Conservation (phyloP, 169 alveolate genomes). For the Amoebophrya sp. region DNA sequence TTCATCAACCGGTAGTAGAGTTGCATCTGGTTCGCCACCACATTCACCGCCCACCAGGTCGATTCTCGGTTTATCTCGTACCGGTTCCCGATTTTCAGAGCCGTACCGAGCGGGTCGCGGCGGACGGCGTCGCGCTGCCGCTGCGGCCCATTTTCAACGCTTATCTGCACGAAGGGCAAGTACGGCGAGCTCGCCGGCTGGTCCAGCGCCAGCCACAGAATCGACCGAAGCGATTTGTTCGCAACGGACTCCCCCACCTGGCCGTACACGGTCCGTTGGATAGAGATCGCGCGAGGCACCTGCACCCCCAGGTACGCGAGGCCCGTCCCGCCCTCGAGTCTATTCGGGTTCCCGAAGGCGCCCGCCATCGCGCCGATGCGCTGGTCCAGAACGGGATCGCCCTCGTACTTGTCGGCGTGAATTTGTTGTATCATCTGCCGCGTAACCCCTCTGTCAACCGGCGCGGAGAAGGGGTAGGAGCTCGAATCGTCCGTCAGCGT, state of each 20-base stretch:
- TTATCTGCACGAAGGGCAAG: constrained; percentile 1
- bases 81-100: background rate
- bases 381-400: background rate
- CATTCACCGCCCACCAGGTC: background rate
- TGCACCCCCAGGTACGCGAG: background rate
- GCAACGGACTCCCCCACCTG: background rate
- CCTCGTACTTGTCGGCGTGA: background rate
- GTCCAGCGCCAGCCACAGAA: constrained; percentile 8
- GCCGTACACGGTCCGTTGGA: background rate
- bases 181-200: background rate
- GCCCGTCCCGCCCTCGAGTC: constrained; percentile 1
- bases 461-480: constrained; percentile 6
- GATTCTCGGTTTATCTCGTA: background rate
- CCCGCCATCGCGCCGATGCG: background rate
- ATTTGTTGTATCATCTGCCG: background rate
- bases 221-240: background rate
- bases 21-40: background rate
- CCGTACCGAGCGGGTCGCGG: too few relatives aligned
- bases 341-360: background rate
- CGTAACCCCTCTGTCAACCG: background rate
- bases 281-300: background rate
- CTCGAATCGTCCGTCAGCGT: background rate
- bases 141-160: too few relatives aligned
- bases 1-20: background rate
- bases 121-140: too few relatives aligned